Percentiles rank a stretch among this genome's conserved stretches.
Evolutionary conservation across 768 basidiomycete species (phyloP).

Genomic region (Boletellus sp.): DNA sequence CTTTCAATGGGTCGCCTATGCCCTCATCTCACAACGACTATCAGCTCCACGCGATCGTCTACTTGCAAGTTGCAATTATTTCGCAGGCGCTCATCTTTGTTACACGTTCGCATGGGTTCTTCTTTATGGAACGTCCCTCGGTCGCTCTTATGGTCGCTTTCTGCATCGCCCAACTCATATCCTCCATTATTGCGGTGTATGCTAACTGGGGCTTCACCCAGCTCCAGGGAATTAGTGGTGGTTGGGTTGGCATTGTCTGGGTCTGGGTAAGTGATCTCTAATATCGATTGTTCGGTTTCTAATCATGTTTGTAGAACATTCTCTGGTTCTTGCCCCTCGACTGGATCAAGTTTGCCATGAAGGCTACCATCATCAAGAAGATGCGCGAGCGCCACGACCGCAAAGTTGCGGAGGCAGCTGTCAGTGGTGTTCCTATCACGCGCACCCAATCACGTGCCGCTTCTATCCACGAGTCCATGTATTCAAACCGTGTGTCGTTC

Average conservation of each 20-base stretch:
- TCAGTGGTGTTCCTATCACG: conserved; percentile 59
- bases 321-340: conserved; percentile 96
- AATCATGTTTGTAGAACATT: conserved; percentile 60
- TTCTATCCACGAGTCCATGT: conserved; percentile 86
- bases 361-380: conserved; percentile 83
- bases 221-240: conserved; percentile 76
- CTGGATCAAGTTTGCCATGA: conserved; percentile 95
- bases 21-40: conserved; percentile 49
- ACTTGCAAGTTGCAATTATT: conserved; percentile 97
- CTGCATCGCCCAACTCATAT: conserved; percentile 89
- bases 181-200: conserved; percentile 93
- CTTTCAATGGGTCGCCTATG: conserved; percentile 35
- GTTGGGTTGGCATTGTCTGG: conserved; percentile 98
- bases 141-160: conserved; percentile 86
- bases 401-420: conserved; percentile 39
- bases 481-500: conserved; percentile 94
- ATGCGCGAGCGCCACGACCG: conserved; percentile 64
- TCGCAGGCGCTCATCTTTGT: conserved; percentile 97
- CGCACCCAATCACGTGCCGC: conserved; percentile 89
- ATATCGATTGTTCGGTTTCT: conserved; percentile 2
- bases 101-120: conserved; percentile 91
- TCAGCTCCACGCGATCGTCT: conserved; percentile 85
- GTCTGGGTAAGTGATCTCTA: conserved; percentile 66
- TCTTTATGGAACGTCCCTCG: conserved; percentile 96
- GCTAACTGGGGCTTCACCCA: conserved; percentile 93